phyloP scores from a whole-genome alignment of 495 filamentous ascomycete species.

The Penicillium canescens region DNA sequence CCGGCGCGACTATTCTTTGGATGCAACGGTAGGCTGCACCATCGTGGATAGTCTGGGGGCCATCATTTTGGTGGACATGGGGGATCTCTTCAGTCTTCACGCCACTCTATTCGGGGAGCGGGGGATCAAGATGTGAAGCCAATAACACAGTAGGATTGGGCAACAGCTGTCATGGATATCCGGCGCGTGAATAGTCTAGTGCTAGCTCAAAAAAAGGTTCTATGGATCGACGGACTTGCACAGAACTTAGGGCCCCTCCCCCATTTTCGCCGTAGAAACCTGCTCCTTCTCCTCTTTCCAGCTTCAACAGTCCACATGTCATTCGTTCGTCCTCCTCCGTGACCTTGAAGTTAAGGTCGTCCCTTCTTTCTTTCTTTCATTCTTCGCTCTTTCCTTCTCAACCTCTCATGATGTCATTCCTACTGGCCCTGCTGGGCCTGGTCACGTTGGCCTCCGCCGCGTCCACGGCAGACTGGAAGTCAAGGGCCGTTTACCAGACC shows the following conservation, averaged over 20 bases:
- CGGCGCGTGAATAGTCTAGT: too few relatives aligned
- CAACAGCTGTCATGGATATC: too few relatives aligned
- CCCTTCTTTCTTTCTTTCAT: not conserved
- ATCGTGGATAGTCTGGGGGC: too few relatives aligned
- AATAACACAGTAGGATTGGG: too few relatives aligned
- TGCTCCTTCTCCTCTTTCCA: not conserved
- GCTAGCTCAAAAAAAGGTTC: too few relatives aligned
- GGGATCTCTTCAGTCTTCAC: too few relatives aligned
- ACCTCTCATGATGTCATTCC: constrained; percentile 8
- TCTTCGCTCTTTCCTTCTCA: not conserved
- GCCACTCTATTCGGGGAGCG: too few relatives aligned
- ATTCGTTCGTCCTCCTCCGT: not conserved
- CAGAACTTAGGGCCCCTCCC: not conserved
- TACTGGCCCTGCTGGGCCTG: constrained; percentile 3
- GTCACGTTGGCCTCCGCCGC: constrained; percentile 19
- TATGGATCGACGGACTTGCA: not conserved
- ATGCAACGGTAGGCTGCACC: too few relatives aligned
- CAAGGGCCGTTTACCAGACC: constrained; percentile 71
- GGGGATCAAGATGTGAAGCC: too few relatives aligned
- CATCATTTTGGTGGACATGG: too few relatives aligned
- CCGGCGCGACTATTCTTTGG: too few relatives aligned
- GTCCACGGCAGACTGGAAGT: constrained; percentile 48
- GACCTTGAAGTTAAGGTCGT: too few relatives aligned
- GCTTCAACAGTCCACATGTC: constrained; percentile 1
- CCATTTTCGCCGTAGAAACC: not conserved